Base-by-base conservation (phyloP, 805 yeast genomes). In the Teunomyces funiuensis region DNA sequence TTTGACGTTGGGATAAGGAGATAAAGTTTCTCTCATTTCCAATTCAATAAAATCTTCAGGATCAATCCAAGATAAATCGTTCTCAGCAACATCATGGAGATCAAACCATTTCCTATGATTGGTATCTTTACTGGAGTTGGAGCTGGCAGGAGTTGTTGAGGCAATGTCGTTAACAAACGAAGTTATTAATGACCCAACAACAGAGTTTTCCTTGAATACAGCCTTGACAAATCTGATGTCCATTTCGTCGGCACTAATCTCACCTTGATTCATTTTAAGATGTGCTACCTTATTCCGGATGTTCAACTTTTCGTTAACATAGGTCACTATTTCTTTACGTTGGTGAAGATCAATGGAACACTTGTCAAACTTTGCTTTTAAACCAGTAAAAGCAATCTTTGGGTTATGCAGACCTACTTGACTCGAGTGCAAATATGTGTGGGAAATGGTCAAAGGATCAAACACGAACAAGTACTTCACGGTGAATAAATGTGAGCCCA, bases 1-100 rank as follows among this genome's bases (percentile, higher is more conserved):
- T 33, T 64, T 63, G 10, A 79, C 61, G 20, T 61, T 61, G 1
- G 81, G 82, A 27, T 66, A 38, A 49, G 67, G 45, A 55, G 66
- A 60, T 4, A 66, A 58, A 1, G 68, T 50, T 4, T 76, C 72
- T 8, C 70, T 57, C 37, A 72, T 65, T 44, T 84, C 86, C 31
- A 88, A 55, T 51, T 89, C 97, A 8, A 77, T 66, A 51, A 77
- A 89, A 57, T 89, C 97, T 43, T 85, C 84, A 16, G 69, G 62
- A 53, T 88, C 95, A 36, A 79, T 69, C 97, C 97, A 89, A 49
- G 67, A 56, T 28, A 51, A 51, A 42, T 66, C 69, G 11, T 51
- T 53, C 13, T 62, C 67, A 27, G 49, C 55, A 5, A 50, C 51
- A n/a, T 55, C 59, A 36, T 52, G 47, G 37, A 46, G 52, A 28